These are phyloP conservation scores for Calonectria crousiana DNA, from an alignment of 2,329 filamentous ascomycete genomes.

Conservation along the genomic window DNA sequence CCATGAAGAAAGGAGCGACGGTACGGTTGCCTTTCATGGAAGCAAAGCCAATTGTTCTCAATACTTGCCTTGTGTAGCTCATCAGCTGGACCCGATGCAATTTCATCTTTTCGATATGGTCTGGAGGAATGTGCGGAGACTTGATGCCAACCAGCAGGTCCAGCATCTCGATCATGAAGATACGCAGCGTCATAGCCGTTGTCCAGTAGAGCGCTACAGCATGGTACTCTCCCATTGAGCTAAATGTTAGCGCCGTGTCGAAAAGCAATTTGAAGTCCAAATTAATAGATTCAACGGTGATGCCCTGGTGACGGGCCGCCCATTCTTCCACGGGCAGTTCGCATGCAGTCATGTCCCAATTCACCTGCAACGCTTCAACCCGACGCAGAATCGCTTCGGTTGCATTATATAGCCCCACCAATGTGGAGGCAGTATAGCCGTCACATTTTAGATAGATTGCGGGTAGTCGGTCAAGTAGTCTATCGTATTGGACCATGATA, in stretches of 20 bases:
- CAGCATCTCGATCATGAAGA: neutral
- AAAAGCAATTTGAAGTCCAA: neutral
- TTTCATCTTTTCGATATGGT: neutral
- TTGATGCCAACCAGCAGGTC: neutral
- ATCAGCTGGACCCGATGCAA: neutral
- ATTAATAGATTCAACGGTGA: neutral
- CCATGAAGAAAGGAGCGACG: neutral
- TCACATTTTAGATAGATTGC: neutral
- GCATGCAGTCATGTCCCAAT: neutral
- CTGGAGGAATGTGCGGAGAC: neutral
- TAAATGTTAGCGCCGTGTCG: neutral
- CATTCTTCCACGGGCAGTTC: neutral
- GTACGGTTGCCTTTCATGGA: neutral
- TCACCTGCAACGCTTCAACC: neutral
- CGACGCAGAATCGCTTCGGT: neutral
- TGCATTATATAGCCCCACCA: neutral
- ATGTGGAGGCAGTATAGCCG: neutral
- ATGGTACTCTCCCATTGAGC: neutral
- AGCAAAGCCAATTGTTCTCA: neutral
- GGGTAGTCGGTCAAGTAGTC: neutral
- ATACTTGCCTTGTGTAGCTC: neutral
- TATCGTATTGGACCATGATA: neutral
- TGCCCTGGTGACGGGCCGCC: neutral
- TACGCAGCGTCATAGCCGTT: neutral
- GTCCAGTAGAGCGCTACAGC: neutral